These are phyloP conservation scores for Kalmanozyma brasiliensis DNA, from an alignment of 1,284 basidiomycete species.

Conservation along the genomic window DNA sequence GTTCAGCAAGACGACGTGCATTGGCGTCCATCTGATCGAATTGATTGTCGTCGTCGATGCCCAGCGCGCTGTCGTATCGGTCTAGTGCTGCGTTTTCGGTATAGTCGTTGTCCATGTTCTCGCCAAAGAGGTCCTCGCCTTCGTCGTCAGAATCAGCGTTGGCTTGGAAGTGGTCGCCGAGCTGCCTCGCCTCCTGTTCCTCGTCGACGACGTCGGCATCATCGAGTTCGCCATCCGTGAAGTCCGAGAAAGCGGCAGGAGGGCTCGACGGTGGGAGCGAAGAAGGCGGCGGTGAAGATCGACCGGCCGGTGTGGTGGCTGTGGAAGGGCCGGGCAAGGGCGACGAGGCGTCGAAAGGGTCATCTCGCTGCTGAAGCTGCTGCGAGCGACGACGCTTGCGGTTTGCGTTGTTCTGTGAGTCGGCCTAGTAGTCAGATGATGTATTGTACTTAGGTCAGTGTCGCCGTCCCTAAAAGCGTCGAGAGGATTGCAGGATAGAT, in stretches of 20 bases:
- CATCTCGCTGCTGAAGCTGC: constrained; percentile 34
- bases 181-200: constrained; percentile 52
- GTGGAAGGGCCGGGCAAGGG: constrained; percentile 43
- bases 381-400: constrained; percentile 57
- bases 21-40: constrained; percentile 78
- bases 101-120: constrained; percentile 84
- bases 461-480: not conserved
- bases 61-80: constrained; percentile 81
- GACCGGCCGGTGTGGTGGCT: constrained; percentile 43
- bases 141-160: constrained; percentile 77
- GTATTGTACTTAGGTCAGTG: not conserved
- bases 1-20: constrained; percentile 84
- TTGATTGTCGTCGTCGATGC: constrained; percentile 82
- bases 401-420: constrained; percentile 31
- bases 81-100: constrained; percentile 83
- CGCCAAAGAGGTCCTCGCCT: constrained; percentile 92
- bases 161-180: constrained; percentile 72
- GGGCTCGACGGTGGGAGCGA: constrained; percentile 64
- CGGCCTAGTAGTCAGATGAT: constrained; percentile 12
- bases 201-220: constrained; percentile 60
- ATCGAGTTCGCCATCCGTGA: constrained; percentile 58
- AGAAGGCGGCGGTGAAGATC: constrained; percentile 60
- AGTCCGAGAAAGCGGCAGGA: constrained; percentile 61
- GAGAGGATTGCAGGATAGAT: no score
- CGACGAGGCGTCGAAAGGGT: constrained; percentile 48